Conservation (phyloP, 2,329 filamentous ascomycete species). For the Geosmithia flava region DNA sequence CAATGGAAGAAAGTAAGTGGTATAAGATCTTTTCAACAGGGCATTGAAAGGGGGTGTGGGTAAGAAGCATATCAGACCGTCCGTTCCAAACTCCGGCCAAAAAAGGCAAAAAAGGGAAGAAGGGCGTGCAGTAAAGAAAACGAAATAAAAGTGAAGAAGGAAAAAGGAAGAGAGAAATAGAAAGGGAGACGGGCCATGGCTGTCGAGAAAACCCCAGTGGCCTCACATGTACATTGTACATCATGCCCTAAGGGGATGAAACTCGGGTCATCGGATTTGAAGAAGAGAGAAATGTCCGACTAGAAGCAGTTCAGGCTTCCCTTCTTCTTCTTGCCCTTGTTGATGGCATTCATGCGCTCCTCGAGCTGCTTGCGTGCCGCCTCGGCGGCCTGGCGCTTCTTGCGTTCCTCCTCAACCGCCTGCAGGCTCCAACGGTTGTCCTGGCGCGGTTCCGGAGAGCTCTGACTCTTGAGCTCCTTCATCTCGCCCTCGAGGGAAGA, state of each 20-base stretch:
- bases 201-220: too few relatives aligned
- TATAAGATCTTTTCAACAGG: background rate
- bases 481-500: constrained; percentile 61
- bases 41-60: background rate
- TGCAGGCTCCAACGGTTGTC: constrained; percentile 62
- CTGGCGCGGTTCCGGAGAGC: constrained; percentile 29
- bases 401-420: constrained; percentile 91
- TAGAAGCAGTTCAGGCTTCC: constrained; percentile 96
- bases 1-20: background rate
- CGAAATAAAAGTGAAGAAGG: constrained; percentile 5
- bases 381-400: constrained; percentile 83
- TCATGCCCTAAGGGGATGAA: background rate
- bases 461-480: constrained; percentile 46
- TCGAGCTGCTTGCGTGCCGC: constrained; percentile 80
- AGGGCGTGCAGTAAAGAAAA: constrained; percentile 5
- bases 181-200: constrained; percentile 6
- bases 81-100: constrained; percentile 3
- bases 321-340: constrained; percentile 88
- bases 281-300: constrained; percentile 6
- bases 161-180: constrained; percentile 6
- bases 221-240: constrained; percentile 1
- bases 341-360: constrained; percentile 86
- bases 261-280: background rate
- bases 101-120: constrained; percentile 6
- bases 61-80: background rate